These are phyloP conservation scores for Drechslerella dactyloides DNA, from an alignment of 2,329 filamentous ascomycete genomes.

Conservation along the genomic window DNA sequence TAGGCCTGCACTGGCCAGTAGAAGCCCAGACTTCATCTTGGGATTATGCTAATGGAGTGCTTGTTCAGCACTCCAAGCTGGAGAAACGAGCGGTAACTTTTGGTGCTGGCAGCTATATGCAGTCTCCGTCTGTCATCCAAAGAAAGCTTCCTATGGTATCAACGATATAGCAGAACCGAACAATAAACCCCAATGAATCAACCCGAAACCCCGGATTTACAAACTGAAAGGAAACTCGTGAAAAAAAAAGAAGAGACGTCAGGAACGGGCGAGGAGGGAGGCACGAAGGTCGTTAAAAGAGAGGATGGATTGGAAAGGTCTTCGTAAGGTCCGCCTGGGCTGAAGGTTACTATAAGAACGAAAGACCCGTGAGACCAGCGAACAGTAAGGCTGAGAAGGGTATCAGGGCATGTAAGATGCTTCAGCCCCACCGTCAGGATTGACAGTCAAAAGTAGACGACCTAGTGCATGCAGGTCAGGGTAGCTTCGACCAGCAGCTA, in stretches of 20 bases:
- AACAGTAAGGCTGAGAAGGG: conserved; percentile 48
- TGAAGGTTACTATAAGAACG: conserved; percentile 51
- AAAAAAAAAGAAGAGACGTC: conserved; percentile 34
- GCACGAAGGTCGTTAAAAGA: conserved; percentile 43
- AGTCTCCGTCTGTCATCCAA: conserved; percentile 23
- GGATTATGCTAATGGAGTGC: conserved; percentile 27
- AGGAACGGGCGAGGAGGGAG: conserved; percentile 25
- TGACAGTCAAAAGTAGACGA: conserved; percentile 44
- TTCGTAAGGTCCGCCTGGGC: conserved; percentile 50
- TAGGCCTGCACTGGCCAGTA: conserved; percentile 43
- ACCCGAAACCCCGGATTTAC: conserved; percentile 50
- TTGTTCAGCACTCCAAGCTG: conserved; percentile 31
- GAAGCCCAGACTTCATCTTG: conserved; percentile 42
- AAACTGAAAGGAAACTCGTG: conserved; percentile 50
- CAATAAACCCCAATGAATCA: conserved; percentile 47
- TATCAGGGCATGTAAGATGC: conserved; percentile 44
- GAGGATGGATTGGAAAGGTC: conserved; percentile 32
- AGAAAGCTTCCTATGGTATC: conserved; percentile 32
- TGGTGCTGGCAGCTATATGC: conserved; percentile 28
- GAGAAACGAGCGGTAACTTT: conserved; percentile 39
- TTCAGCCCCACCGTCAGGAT: conserved; percentile 51
- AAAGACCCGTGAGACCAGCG: conserved; percentile 36
- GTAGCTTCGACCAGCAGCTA: conserved; percentile 39
- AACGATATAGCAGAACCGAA: conserved; percentile 30
- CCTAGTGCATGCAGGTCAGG: conserved; percentile 38